Percentiles rank a stretch among this genome's conserved stretches.
Conservation (phyloP, 345 rosid genomes). For the Passiflora organensis region DNA sequence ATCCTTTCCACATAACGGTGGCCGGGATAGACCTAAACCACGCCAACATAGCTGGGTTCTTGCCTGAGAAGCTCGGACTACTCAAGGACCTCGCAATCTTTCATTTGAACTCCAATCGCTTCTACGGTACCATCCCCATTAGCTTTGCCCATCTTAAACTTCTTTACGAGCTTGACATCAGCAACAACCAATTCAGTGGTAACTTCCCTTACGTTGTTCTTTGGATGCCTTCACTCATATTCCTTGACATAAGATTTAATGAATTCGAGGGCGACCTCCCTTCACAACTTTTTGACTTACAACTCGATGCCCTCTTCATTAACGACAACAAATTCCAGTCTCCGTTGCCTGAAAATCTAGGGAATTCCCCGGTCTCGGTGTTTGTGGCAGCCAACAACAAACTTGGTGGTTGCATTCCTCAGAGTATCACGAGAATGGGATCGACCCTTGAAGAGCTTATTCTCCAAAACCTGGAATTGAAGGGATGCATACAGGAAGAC, state of each 20-base stretch:
- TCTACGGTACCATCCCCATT: constrained; percentile 48
- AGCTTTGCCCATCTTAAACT: constrained; percentile 37
- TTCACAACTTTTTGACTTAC: constrained; percentile 45
- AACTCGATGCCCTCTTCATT: constrained; percentile 78
- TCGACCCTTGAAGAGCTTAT: constrained; percentile 48
- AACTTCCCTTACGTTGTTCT: constrained; percentile 59
- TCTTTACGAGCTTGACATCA: constrained; percentile 67
- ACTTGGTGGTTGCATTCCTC: constrained; percentile 58
- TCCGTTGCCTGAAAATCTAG: constrained; percentile 55
- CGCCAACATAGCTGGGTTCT: constrained; percentile 56
- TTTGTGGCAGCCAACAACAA: constrained; percentile 63
- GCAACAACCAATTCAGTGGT: constrained; percentile 66
- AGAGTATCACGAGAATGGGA: constrained; percentile 59
- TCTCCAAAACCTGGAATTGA: constrained; percentile 39
- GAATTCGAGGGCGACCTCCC: constrained; percentile 57
- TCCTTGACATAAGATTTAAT: constrained; percentile 69
- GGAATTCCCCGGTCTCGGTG: constrained; percentile 73
- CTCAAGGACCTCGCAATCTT: constrained; percentile 70
- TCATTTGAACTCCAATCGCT: constrained; percentile 73
- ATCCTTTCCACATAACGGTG: constrained; percentile 47
- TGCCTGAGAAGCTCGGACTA: constrained; percentile 67
- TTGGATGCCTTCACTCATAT: constrained; percentile 57
- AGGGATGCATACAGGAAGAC: constrained; percentile 61
- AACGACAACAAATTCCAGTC: constrained; percentile 65
- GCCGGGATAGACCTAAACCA: constrained; percentile 83